Conservation (phyloP, 192 early-diverging fungal species). For the Coemansia sp. region DNA sequence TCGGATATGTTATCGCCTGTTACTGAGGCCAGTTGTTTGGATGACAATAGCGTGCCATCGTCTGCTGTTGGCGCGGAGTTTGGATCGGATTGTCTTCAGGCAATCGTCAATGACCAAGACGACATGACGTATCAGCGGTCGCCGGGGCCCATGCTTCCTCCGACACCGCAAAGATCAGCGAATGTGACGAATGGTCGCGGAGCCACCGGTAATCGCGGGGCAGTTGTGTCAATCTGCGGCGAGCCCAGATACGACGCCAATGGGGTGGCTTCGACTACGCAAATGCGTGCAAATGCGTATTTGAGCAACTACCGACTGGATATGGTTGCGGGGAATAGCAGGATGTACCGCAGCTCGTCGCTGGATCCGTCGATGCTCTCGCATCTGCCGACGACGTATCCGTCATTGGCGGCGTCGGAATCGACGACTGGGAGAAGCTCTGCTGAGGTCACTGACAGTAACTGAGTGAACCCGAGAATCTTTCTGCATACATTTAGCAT, state of each 20-base stretch:
- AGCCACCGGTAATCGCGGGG: neutral
- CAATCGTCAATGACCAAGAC: neutral
- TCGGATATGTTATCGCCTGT: slow-evolving; percentile 33
- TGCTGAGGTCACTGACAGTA: slow-evolving; percentile 3
- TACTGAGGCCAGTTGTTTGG: slow-evolving; percentile 24
- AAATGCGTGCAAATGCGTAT: neutral
- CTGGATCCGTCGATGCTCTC: slow-evolving; percentile 44
- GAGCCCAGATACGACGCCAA: neutral
- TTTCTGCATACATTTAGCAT: no score
- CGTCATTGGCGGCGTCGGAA: slow-evolving; percentile 9
- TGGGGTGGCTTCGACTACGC: neutral
- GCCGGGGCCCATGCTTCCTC: neutral
- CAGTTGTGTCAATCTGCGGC: neutral
- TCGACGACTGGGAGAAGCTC: neutral
- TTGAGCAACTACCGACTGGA: slow-evolving; percentile 38
- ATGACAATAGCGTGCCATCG: slow-evolving; percentile 14
- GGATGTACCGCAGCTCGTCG: slow-evolving; percentile 32
- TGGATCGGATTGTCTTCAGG: neutral
- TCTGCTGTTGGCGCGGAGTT: slow-evolving; percentile 5
- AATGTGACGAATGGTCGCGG: neutral
- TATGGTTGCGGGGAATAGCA: neutral
- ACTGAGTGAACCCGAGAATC: neutral
- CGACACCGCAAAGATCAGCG: neutral
- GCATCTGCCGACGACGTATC: slow-evolving; percentile 37
- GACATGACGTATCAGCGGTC: neutral